phyloP scores from a whole-genome alignment of 1,284 basidiomycete species.

The Filobasidium uniguttulatum region DNA sequence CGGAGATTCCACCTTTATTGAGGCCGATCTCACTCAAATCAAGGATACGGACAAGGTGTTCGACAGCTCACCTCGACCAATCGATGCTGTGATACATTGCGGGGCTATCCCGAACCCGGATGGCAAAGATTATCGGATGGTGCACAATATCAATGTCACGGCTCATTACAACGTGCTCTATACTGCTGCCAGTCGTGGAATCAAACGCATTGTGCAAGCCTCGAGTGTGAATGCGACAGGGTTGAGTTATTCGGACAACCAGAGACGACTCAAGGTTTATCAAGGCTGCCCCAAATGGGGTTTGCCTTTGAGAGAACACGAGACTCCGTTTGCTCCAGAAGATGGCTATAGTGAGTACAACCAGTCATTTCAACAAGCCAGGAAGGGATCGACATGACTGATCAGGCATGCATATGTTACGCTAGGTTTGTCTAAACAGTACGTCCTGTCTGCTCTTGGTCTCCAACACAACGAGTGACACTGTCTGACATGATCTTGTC shows the following conservation, averaged over 20 bases:
- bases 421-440: conserved; percentile 29
- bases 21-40: conserved; percentile 24
- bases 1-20: conserved; percentile 12
- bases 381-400: neutral
- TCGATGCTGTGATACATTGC: conserved; percentile 34
- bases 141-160: conserved; percentile 33
- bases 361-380: neutral
- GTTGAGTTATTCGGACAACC: conserved; percentile 20
- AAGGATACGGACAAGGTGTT: conserved; percentile 21
- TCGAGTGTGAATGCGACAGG: conserved; percentile 30
- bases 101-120: conserved; percentile 30
- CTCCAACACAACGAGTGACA: too few species aligned
- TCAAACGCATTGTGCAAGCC: conserved; percentile 33
- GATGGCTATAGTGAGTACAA: conserved; percentile 19
- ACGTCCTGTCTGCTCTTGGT: conserved; percentile 4
- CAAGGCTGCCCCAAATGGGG: conserved; percentile 21
- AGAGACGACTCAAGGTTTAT: neutral
- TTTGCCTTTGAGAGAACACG: conserved; percentile 25
- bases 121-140: conserved; percentile 20
- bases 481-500: neutral
- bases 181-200: conserved; percentile 26
- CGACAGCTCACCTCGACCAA: conserved; percentile 11
- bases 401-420: neutral
- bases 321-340: conserved; percentile 15
- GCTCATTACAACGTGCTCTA: conserved; percentile 29